These are phyloP conservation scores for Acanthamoeba divionensis DNA, from an alignment of 208 protist species.

Conservation along the genomic window DNA sequence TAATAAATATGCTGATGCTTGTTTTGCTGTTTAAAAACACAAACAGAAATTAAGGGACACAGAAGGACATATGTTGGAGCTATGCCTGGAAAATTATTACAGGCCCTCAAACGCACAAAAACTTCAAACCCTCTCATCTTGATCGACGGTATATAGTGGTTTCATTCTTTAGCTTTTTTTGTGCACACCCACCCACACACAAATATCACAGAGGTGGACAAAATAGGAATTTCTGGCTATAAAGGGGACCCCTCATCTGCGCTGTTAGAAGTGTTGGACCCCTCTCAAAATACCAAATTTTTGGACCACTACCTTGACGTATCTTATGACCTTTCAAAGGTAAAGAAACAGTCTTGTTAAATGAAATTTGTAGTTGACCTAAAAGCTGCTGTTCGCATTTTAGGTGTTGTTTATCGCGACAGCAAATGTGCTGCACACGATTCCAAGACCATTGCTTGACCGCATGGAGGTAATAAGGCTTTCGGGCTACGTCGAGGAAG, in stretches of 20 bases:
- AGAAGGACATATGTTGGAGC: slow-evolving; percentile 80
- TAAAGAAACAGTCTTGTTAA: neutral
- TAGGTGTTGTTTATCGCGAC: slow-evolving; percentile 87
- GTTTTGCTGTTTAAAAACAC: neutral
- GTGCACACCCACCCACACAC: neutral
- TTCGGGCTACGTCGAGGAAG: slow-evolving; percentile 80
- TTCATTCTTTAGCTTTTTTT: neutral
- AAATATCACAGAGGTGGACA: slow-evolving; percentile 79
- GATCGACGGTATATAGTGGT: slow-evolving; percentile 78
- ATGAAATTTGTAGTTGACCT: neutral
- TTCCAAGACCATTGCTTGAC: slow-evolving; percentile 84
- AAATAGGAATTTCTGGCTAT: slow-evolving; percentile 50
- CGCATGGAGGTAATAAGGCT: slow-evolving; percentile 86
- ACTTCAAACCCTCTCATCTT: slow-evolving; percentile 86
- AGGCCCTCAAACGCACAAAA: slow-evolving; percentile 79
- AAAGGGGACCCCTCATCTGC: slow-evolving; percentile 83
- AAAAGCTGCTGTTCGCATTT: neutral
- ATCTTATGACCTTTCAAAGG: slow-evolving; percentile 81
- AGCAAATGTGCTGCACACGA: slow-evolving; percentile 83
- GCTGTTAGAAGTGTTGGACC: slow-evolving; percentile 88
- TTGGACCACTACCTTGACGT: slow-evolving; percentile 89
- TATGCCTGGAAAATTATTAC: slow-evolving; percentile 88
- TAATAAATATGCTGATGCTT: too few relatives aligned
- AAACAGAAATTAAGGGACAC: slow-evolving; percentile 88
- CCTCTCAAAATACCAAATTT: slow-evolving; percentile 86